phyloP scores from a whole-genome alignment of 257 asterid genomes.

The Scutellaria barbata region DNA sequence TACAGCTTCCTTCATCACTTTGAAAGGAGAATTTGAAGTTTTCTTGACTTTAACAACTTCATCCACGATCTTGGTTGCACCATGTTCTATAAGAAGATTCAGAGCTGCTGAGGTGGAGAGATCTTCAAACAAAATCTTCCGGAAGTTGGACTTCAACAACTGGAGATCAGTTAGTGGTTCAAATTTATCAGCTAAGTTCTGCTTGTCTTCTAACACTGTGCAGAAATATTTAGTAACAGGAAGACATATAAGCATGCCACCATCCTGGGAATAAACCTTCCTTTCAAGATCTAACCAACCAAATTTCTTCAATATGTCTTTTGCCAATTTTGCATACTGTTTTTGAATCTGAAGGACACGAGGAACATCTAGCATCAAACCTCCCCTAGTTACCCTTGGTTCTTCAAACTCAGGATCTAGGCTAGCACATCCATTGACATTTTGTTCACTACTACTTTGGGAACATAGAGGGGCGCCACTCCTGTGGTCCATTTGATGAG shows the following conservation, averaged over 20 bases:
- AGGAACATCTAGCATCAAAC: slow-evolving; percentile 42
- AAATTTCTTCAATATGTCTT: slow-evolving; percentile 77
- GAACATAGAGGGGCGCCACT: slow-evolving; percentile 24
- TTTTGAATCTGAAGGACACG: slow-evolving; percentile 68
- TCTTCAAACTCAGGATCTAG: slow-evolving; percentile 44
- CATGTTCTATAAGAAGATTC: slow-evolving; percentile 58
- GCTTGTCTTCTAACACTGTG: slow-evolving; percentile 46
- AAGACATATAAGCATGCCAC: slow-evolving; percentile 68
- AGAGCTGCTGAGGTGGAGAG: slow-evolving; percentile 60
- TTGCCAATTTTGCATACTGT: slow-evolving; percentile 72
- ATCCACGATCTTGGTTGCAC: slow-evolving; percentile 69
- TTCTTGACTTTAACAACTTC: slow-evolving; percentile 66
- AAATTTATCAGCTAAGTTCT: slow-evolving; percentile 37
- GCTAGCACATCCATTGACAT: slow-evolving; percentile 38
- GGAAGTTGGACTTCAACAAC: slow-evolving; percentile 39
- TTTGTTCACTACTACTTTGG: slow-evolving; percentile 36
- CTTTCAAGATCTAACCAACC: slow-evolving; percentile 93
- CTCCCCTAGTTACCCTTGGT: slow-evolving; percentile 38
- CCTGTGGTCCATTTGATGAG: slow-evolving; percentile 35
- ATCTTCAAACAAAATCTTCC: slow-evolving; percentile 48
- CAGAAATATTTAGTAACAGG: slow-evolving; percentile 70
- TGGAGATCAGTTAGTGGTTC: slow-evolving; percentile 42
- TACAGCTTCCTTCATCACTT: slow-evolving; percentile 76
- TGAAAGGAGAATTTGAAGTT: slow-evolving; percentile 64
- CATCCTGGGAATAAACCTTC: slow-evolving; percentile 72